Base-by-base conservation (phyloP, 306 rosid genomes). In the Oemleria cerasiformis region DNA sequence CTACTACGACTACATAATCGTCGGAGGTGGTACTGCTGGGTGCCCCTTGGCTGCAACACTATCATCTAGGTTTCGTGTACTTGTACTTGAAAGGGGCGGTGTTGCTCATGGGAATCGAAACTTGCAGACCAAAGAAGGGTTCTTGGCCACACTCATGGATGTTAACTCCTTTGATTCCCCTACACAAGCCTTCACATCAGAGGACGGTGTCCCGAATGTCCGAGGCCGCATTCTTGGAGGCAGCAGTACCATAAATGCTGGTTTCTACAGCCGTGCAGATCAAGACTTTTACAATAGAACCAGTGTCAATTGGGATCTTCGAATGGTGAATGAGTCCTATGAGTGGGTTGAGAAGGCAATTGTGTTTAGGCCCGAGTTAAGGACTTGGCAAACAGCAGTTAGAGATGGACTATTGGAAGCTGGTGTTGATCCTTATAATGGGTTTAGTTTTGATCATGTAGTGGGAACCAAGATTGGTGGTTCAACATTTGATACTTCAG, bases 11-110 rank as follows among this genome's bases (percentile, higher is more conserved):
- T 93, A 88, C 83, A 88, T 93, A 20, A 80, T 93, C 8, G 86
- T 93, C 16, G 98, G 97, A 17, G 98, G 98, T 3, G 99, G 99
- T 19, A 94, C 99, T 0, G 87, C 99, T 3, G 97, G 99, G 1
- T 94, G 97, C 76, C 99, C 97, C 1, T 47, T 95, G 74, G 97
- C 96, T 0, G 96, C 99, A 14, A 95, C 97, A 0, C 78, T 91
- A 0, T 95, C 99, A 0, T 83, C 56, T 2, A 17, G 49, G 4
- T 88, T 57, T 43, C 82, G 88, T 2, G 96, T 89, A 2, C 91
- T 95, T 0, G 44, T 95, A 8, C 86, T 95, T 1, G 97, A 95
- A 64, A 83, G 97, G 9, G 99, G 97, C 0, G 96, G 96, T 1
- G 49, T 79, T 9, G 59, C 83, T 0, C 63, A 80, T n/a, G 84